Evolutionary conservation across 2,329 filamentous ascomycete species (phyloP).

Genomic region (Hymenoscyphus repandus): DNA sequence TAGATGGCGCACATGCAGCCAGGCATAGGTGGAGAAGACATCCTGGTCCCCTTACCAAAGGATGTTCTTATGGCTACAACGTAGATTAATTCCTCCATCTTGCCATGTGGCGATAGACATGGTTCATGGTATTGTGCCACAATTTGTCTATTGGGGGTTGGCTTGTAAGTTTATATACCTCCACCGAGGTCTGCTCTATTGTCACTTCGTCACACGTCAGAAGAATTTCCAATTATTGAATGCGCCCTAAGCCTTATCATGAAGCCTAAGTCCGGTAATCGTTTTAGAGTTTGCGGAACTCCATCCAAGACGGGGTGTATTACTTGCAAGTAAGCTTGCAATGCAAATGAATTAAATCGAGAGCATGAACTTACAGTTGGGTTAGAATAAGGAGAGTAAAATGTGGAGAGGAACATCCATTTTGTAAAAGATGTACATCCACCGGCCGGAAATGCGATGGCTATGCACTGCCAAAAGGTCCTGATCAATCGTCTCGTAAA

Average conservation of each 20-base stretch:
- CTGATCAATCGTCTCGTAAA: constrained; percentile 4
- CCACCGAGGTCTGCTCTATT: neutral
- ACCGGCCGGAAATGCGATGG: constrained; percentile 29
- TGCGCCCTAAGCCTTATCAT: constrained; percentile 4
- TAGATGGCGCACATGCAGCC: neutral
- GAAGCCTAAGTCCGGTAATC: constrained; percentile 21
- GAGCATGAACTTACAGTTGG: constrained; percentile 1
- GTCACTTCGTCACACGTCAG: neutral
- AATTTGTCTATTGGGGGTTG: neutral
- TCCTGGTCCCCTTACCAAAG: neutral
- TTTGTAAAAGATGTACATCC: constrained; percentile 27
- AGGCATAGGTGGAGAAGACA: neutral
- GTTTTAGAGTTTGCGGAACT: constrained; percentile 28
- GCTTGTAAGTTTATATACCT: neutral
- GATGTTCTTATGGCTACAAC: neutral
- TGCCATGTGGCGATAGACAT: constrained; percentile 11
- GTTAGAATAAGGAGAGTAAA: constrained; percentile 28
- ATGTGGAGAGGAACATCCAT: constrained; percentile 29
- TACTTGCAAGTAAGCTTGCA: constrained; percentile 27
- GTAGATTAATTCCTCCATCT: neutral
- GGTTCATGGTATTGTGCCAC: constrained; percentile 1
- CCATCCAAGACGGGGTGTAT: constrained; percentile 26
- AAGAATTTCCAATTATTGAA: neutral
- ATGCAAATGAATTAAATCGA: neutral
- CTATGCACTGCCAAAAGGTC: constrained; percentile 18